These are phyloP conservation scores for Phalaenopsis equestris DNA, from an alignment of 106 monocot genomes.

Conservation along the genomic window DNA sequence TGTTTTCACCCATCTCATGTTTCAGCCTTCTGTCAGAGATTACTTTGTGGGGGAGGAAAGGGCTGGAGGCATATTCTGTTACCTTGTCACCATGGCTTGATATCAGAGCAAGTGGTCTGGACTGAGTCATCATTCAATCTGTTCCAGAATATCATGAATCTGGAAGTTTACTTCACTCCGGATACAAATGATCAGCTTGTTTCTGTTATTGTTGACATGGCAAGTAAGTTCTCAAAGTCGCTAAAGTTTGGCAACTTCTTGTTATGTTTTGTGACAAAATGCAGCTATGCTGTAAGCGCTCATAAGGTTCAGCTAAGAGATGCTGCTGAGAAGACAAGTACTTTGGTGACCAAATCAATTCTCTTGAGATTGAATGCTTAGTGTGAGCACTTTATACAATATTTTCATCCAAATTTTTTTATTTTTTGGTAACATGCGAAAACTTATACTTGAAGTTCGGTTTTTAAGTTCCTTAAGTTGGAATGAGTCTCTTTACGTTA, in stretches of 20 bases:
- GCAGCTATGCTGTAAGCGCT: constrained; percentile 14
- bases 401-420: neutral
- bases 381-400: neutral
- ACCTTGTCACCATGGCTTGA: constrained; percentile 39
- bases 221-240: constrained; percentile 34
- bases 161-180: constrained; percentile 51
- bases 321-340: constrained; percentile 59
- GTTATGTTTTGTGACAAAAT: constrained; percentile 60
- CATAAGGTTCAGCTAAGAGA: constrained; percentile 37
- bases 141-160: constrained; percentile 61
- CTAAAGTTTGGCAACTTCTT: constrained; percentile 84
- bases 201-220: constrained; percentile 24
- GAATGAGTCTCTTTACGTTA: too few species aligned
- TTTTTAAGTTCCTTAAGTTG: too few species aligned
- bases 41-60: constrained; percentile 29
- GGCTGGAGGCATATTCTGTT: constrained; percentile 31
- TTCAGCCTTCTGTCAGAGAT: constrained; percentile 65
- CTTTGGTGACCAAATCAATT: constrained; percentile 75
- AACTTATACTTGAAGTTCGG: neutral
- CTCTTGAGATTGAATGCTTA: constrained; percentile 38
- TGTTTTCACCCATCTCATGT: constrained; percentile 64
- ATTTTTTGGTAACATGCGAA: neutral
- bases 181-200: constrained; percentile 48
- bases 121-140: constrained; percentile 58
- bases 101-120: constrained; percentile 53